phyloP scores from a whole-genome alignment of 257 asterid species.

The Verbascum thapsus region DNA sequence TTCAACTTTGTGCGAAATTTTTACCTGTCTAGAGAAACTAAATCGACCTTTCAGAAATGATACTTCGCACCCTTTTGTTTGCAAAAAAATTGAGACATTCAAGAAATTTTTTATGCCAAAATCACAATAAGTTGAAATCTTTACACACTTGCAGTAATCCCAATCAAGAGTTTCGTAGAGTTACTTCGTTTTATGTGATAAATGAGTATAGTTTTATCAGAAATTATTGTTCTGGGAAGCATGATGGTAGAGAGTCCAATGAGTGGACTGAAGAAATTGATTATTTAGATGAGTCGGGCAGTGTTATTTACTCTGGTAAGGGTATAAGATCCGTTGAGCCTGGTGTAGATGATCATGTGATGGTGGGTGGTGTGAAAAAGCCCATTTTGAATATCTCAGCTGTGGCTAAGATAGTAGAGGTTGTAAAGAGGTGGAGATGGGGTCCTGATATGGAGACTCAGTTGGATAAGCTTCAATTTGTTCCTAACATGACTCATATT shows the following conservation, averaged over 20 bases:
- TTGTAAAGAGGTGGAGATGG: conserved; percentile 95
- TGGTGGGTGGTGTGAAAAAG: conserved; percentile 80
- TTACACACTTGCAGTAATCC: too few species aligned
- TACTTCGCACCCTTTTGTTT: too few species aligned
- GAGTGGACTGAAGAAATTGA: conserved; percentile 87
- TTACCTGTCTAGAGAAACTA: too few species aligned
- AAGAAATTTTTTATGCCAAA: too few species aligned
- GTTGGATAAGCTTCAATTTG: conserved; percentile 77
- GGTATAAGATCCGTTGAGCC: conserved; percentile 94
- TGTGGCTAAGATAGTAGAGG: conserved; percentile 88
- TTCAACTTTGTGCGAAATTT: too few species aligned
- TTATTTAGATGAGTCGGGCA: conserved; percentile 84
- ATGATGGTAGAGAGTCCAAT: conserved; percentile 32
- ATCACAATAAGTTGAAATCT: too few species aligned
- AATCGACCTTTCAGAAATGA: too few species aligned
- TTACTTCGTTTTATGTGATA: too few species aligned
- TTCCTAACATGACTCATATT: conserved; percentile 82
- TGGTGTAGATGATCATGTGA: conserved; percentile 80
- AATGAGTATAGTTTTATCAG: background rate
- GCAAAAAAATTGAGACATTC: too few species aligned
- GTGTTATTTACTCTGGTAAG: conserved; percentile 80
- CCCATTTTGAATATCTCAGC: conserved; percentile 85
- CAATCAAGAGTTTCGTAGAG: too few species aligned
- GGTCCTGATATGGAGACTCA: conserved; percentile 94
- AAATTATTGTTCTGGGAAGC: conserved; percentile 26